phyloP scores from a whole-genome alignment of 148 eudicot species.

The Polygonum maritimum region DNA sequence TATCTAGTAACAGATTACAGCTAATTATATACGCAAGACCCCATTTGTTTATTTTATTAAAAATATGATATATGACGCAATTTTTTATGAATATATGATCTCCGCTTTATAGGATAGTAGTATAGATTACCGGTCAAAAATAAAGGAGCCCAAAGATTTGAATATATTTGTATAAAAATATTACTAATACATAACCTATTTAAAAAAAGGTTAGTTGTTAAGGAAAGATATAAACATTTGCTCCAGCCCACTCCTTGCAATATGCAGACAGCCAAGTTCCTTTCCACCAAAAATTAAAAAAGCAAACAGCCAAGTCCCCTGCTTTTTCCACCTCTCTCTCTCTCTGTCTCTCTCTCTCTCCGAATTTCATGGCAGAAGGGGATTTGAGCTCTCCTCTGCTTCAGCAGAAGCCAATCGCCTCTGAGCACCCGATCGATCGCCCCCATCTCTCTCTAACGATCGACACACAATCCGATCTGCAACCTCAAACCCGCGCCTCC shows the following conservation, averaged over 20 bases:
- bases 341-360: neutral
- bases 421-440: neutral
- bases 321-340: neutral
- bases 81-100: too few species aligned
- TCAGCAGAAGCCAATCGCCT: constrained; percentile 9
- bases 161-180: too few species aligned
- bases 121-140: too few species aligned
- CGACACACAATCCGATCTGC: neutral
- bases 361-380: constrained; percentile 23
- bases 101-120: too few species aligned
- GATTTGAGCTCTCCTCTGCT: constrained; percentile 42
- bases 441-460: constrained; percentile 33
- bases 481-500: constrained; percentile 3
- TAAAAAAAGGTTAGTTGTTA: neutral
- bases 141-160: too few species aligned
- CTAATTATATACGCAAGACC: too few species aligned
- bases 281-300: too few species aligned
- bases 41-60: too few species aligned
- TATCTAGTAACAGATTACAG: too few species aligned
- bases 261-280: too few species aligned
- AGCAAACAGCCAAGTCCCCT: neutral
- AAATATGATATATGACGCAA: too few species aligned
- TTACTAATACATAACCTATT: neutral
- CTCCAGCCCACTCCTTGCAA: neutral
- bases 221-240: neutral